These are phyloP conservation scores for Esteya vermicola DNA, from an alignment of 2,329 filamentous ascomycete species.

Conservation along the genomic window DNA sequence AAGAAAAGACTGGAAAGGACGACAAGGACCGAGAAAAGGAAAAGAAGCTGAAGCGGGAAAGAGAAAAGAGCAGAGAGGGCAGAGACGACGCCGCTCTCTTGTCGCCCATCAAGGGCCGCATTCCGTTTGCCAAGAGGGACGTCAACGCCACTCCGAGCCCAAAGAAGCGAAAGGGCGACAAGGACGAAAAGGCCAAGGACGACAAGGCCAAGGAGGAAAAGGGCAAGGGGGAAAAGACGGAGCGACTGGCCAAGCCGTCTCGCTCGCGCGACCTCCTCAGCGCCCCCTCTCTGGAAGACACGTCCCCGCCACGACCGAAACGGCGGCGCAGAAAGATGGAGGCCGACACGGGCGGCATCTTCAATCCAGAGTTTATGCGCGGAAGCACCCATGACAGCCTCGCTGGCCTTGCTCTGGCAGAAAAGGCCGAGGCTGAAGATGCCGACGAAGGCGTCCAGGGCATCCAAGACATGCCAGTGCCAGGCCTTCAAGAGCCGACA, in stretches of 20 bases:
- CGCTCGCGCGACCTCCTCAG: conserved; percentile 9
- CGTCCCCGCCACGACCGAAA: conserved; percentile 14
- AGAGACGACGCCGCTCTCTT: too few species aligned
- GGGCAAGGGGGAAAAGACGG: conserved; percentile 4
- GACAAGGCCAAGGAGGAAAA: conserved; percentile 5
- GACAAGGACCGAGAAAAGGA: not conserved
- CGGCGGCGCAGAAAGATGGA: conserved; percentile 17
- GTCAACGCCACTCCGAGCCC: conserved; percentile 21
- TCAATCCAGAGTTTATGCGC: conserved; percentile 13
- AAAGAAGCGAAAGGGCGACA: conserved; percentile 22
- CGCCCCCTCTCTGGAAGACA: conserved; percentile 14
- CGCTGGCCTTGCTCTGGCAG: not conserved
- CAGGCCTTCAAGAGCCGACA: too few species aligned
- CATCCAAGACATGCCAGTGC: too few species aligned
- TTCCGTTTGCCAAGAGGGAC: conserved; percentile 21
- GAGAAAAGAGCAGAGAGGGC: too few species aligned
- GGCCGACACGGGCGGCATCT: conserved; percentile 13
- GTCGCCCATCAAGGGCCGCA: conserved; percentile 8
- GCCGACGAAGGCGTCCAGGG: not conserved
- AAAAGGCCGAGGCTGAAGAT: not conserved
- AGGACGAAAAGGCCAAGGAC: not conserved
- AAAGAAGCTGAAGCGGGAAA: too few species aligned
- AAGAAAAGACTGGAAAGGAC: not conserved
- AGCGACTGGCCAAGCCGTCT: not conserved
- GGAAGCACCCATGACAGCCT: not conserved